Conservation (phyloP, 495 filamentous ascomycete genomes). For the Aspergillus steynii region DNA sequence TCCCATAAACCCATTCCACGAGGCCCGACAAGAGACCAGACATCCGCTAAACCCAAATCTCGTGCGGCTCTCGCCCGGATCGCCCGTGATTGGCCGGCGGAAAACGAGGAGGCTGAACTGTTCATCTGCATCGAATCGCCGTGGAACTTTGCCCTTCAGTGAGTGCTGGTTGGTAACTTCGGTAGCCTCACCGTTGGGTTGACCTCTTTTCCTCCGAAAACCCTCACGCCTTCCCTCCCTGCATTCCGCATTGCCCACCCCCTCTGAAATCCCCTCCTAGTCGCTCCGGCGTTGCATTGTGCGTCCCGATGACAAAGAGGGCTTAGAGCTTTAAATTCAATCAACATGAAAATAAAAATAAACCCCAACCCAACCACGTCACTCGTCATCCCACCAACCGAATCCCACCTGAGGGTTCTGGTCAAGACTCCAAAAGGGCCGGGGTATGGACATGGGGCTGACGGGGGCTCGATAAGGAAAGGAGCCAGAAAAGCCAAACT, state of each 20-base stretch:
- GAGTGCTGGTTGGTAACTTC: neutral
- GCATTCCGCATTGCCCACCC: neutral
- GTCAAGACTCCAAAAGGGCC: neutral
- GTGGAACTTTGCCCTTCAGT: slow-evolving; percentile 20
- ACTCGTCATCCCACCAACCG: neutral
- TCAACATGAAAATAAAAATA: neutral
- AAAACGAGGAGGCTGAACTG: slow-evolving; percentile 28
- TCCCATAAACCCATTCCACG: slow-evolving; percentile 10
- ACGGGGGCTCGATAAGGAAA: too few species aligned
- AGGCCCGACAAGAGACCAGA: slow-evolving; percentile 16
- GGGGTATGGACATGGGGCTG: too few species aligned
- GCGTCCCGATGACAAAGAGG: neutral
- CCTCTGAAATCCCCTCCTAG: neutral
- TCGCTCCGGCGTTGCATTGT: neutral
- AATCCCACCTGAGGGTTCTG: neutral
- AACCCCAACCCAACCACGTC: neutral
- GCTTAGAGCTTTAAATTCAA: neutral
- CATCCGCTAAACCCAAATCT: slow-evolving; percentile 17
- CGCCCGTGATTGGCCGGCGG: slow-evolving; percentile 16
- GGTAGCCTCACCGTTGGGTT: neutral
- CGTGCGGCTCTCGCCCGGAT: slow-evolving; percentile 22
- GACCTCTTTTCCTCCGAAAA: neutral
- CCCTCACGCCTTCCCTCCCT: neutral
- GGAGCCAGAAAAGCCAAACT: too few species aligned
- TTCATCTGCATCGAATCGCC: slow-evolving; percentile 28